Evolutionary conservation across 2,329 filamentous ascomycete species (phyloP).

Genomic region (Knufia fluminis): DNA sequence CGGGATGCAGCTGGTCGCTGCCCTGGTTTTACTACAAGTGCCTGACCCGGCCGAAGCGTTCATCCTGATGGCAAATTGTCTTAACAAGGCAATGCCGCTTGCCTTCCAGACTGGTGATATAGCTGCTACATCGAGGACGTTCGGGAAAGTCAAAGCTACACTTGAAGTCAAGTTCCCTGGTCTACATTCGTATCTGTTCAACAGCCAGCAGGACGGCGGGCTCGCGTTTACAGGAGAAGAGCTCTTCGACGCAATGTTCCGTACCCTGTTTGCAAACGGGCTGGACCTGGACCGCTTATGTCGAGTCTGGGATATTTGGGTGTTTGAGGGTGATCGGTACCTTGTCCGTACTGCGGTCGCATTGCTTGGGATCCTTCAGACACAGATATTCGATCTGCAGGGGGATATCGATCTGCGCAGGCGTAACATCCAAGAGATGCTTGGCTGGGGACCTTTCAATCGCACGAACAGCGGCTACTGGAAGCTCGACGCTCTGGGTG

Average conservation of each 20-base stretch:
- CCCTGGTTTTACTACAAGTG: slow-evolving; percentile 49
- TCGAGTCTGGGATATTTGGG: slow-evolving; percentile 53
- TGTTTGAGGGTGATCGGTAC: slow-evolving; percentile 50
- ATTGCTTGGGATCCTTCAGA: slow-evolving; percentile 33
- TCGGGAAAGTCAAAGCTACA: slow-evolving; percentile 46
- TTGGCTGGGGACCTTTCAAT: slow-evolving; percentile 28
- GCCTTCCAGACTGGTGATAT: slow-evolving; percentile 52
- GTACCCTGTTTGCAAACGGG: slow-evolving; percentile 43
- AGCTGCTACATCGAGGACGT: slow-evolving; percentile 46
- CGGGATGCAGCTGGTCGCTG: slow-evolving; percentile 52
- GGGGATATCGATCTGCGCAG: slow-evolving; percentile 29
- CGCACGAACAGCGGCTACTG: slow-evolving; percentile 33
- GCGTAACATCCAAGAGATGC: slow-evolving; percentile 23
- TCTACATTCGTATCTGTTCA: slow-evolving; percentile 45
- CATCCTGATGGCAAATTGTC: slow-evolving; percentile 49
- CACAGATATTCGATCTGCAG: slow-evolving; percentile 33
- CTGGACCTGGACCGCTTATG: slow-evolving; percentile 45
- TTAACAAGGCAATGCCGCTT: slow-evolving; percentile 52
- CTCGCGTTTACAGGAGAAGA: slow-evolving; percentile 29
- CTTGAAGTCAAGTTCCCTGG: slow-evolving; percentile 50
- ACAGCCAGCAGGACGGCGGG: slow-evolving; percentile 21
- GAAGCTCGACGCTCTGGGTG: slow-evolving; percentile 30
- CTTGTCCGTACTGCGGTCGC: slow-evolving; percentile 38
- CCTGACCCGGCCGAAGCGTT: slow-evolving; percentile 46
- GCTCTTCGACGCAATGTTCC: slow-evolving; percentile 46